Evolutionary conservation across 1,284 basidiomycete species (phyloP).

Genomic region (Mycena sp.): DNA sequence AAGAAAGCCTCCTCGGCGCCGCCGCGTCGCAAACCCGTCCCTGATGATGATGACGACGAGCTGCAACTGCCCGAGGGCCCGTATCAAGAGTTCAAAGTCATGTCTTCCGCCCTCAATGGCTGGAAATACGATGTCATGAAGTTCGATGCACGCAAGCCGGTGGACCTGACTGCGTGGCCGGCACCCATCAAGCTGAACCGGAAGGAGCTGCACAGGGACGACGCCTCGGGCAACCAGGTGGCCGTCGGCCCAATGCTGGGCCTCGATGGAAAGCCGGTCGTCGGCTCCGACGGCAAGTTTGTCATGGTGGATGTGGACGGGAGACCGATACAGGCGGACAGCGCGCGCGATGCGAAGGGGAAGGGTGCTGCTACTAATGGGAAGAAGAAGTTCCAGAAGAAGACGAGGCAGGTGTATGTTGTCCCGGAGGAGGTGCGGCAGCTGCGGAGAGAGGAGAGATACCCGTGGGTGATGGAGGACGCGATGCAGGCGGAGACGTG

Average conservation of each 20-base stretch:
- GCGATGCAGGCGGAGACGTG: slow-evolving; percentile 72
- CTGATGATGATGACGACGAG: slow-evolving; percentile 53
- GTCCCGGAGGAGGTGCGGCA: slow-evolving; percentile 73
- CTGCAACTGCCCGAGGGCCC: slow-evolving; percentile 67
- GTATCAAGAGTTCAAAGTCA: slow-evolving; percentile 75
- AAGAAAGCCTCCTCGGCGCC: slow-evolving; percentile 43
- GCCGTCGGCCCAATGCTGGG: slow-evolving; percentile 77
- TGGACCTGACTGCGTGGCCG: slow-evolving; percentile 73
- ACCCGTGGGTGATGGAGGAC: slow-evolving; percentile 92
- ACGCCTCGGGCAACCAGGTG: slow-evolving; percentile 50
- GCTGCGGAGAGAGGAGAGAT: slow-evolving; percentile 83
- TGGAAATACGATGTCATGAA: slow-evolving; percentile 91
- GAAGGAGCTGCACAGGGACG: slow-evolving; percentile 75
- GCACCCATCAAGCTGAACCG: slow-evolving; percentile 85
- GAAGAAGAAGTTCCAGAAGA: slow-evolving; percentile 86
- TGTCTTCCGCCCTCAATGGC: slow-evolving; percentile 79
- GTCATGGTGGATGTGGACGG: slow-evolving; percentile 86
- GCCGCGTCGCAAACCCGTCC: slow-evolving; percentile 36
- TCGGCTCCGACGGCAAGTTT: slow-evolving; percentile 74
- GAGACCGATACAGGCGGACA: slow-evolving; percentile 64
- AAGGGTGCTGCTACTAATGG: slow-evolving; percentile 49
- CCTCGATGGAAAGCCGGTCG: slow-evolving; percentile 80
- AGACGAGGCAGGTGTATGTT: slow-evolving; percentile 84
- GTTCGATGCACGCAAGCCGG: slow-evolving; percentile 74
- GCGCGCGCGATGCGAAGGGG: slow-evolving; percentile 56